Conservation (phyloP, 805 yeast genomes). For the Scheffersomyces ergatensis region DNA sequence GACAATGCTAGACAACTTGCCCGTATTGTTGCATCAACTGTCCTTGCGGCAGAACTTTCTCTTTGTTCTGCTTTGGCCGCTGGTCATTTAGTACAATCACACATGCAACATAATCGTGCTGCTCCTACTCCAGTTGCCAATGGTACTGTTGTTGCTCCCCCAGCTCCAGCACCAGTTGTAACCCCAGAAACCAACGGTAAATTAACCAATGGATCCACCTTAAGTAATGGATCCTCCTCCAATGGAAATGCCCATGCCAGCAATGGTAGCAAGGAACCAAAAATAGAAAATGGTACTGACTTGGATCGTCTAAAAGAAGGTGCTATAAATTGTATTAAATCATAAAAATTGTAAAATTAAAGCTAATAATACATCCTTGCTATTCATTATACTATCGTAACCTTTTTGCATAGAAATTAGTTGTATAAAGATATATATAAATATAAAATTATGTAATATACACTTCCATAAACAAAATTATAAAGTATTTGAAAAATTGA, state of each 20-base stretch:
- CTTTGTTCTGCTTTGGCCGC: slow-evolving; percentile 96
- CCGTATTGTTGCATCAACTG: slow-evolving; percentile 88
- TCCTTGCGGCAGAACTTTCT: slow-evolving; percentile 93
- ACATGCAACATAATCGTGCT: slow-evolving; percentile 90
- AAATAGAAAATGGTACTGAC: slow-evolving; percentile 15
- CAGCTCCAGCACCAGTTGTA: slow-evolving; percentile 16
- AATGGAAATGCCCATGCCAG: slow-evolving; percentile 19
- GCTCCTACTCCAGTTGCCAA: slow-evolving; percentile 34
- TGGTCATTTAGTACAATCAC: slow-evolving; percentile 96
- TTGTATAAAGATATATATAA: too few relatives aligned
- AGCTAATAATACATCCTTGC: too few relatives aligned
- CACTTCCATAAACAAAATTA: too few relatives aligned
- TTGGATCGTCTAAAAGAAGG: slow-evolving; percentile 61
- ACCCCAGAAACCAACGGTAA: too few relatives aligned
- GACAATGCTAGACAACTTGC: slow-evolving; percentile 93
- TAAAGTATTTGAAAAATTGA: too few relatives aligned
- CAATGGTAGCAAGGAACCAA: too few relatives aligned
- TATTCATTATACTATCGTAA: too few relatives aligned
- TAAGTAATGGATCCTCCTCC: not conserved
- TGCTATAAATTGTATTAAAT: slow-evolving; percentile 70
- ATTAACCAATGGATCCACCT: not conserved
- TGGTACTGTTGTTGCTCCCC: slow-evolving; percentile 16
- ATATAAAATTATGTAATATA: too few relatives aligned
- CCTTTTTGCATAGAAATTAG: too few relatives aligned
- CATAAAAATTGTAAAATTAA: slow-evolving; percentile 25